Conservation (phyloP, 208 protist species). For the Trypanosoma mega region DNA sequence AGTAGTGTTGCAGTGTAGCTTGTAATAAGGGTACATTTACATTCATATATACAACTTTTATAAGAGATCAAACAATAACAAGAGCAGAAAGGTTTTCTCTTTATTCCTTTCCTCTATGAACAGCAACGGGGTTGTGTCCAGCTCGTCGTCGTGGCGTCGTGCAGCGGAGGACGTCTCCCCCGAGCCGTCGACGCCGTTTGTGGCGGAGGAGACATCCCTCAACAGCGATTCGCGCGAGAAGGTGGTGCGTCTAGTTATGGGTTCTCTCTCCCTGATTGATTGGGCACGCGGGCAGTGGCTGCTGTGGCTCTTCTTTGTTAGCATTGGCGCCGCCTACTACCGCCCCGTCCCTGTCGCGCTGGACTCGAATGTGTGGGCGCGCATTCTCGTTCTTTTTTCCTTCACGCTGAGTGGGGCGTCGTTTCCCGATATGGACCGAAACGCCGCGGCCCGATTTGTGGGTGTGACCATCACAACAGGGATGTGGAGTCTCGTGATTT, state of each 20-base stretch:
- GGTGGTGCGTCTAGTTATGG: conserved; percentile 20
- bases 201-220: neutral
- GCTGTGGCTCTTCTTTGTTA: conserved; percentile 24
- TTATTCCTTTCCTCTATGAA: conserved; percentile 14
- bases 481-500: conserved; percentile 18
- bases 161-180: conserved; percentile 1
- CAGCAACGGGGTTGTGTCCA: neutral
- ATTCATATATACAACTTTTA: neutral
- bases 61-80: neutral
- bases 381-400: conserved; percentile 20
- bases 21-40: too few relatives aligned
- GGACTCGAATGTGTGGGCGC: conserved; percentile 2
- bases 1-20: too few relatives aligned
- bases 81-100: too few relatives aligned
- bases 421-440: conserved; percentile 21
- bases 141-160: conserved; percentile 11
- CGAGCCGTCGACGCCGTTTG: neutral
- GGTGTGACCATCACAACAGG: conserved; percentile 4
- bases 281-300: conserved; percentile 29
- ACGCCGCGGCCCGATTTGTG: conserved; percentile 4
- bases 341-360: conserved; percentile 14
- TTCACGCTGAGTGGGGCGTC: conserved; percentile 24
- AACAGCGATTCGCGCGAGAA: conserved; percentile 7
- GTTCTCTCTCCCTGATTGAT: conserved; percentile 22
- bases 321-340: conserved; percentile 26